Conservation (phyloP, 345 rosid genomes). For the Turritis glabra region DNA sequence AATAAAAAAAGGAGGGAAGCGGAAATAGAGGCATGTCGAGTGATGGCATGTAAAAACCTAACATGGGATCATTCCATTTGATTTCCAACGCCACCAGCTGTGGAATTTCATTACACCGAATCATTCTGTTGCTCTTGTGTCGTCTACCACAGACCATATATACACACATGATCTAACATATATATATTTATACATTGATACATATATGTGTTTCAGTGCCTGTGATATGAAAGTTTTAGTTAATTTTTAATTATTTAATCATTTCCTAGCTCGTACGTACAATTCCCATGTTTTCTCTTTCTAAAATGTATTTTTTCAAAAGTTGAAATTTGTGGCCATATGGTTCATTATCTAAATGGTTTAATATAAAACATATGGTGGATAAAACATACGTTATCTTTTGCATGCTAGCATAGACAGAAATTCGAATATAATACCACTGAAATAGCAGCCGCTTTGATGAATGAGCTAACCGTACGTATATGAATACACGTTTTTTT, state of each 20-base stretch:
- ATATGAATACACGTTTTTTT: not conserved
- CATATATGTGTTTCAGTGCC: not conserved
- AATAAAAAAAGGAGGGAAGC: not conserved
- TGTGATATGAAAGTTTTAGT: not conserved
- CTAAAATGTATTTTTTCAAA: too few species aligned
- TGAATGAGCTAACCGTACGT: not conserved
- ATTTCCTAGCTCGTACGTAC: not conserved
- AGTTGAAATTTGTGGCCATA: not conserved
- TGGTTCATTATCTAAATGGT: not conserved
- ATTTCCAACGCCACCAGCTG: conserved; percentile 33
- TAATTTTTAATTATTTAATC: not conserved
- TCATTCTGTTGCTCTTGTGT: conserved; percentile 37
- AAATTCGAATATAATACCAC: not conserved
- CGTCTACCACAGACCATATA: conserved; percentile 9
- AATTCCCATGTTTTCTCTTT: not conserved
- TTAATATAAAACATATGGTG: not conserved
- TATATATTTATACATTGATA: not conserved
- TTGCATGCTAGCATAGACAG: not conserved
- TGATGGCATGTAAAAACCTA: conserved; percentile 40
- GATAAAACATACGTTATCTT: not conserved
- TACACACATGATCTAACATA: conserved; percentile 5
- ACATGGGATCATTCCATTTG: conserved; percentile 41
- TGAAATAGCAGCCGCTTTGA: not conserved
- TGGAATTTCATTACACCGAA: conserved; percentile 29
- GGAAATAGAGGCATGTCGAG: conserved; percentile 40